These are phyloP conservation scores for Linderina pennispora DNA, from an alignment of 192 early-diverging fungal species.

Conservation along the genomic window DNA sequence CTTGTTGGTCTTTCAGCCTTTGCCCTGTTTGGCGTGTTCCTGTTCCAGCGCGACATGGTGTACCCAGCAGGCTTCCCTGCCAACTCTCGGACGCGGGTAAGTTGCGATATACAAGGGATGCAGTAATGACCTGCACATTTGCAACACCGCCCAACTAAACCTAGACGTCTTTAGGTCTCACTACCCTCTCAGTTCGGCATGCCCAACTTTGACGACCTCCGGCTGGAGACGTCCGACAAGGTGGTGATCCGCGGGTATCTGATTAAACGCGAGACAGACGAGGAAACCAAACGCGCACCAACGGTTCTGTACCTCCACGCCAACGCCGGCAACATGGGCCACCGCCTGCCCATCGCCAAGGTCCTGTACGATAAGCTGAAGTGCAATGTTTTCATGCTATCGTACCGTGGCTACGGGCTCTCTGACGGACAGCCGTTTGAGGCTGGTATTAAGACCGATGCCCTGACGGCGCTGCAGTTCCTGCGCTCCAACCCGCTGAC, in stretches of 20 bases:
- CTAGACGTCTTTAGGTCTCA: constrained; percentile 43
- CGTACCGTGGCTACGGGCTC: constrained; percentile 94
- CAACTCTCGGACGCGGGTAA: constrained; percentile 38
- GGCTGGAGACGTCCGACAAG: constrained; percentile 71
- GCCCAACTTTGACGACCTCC: constrained; percentile 63
- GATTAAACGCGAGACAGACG: constrained; percentile 56
- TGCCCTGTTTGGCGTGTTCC: constrained; percentile 46
- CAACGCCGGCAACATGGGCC: constrained; percentile 99
- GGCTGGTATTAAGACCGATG: constrained; percentile 82
- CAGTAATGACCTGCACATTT: too few relatives aligned
- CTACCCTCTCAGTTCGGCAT: constrained; percentile 65
- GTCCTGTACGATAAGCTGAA: constrained; percentile 56
- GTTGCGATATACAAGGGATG: too few relatives aligned
- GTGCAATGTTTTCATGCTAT: constrained; percentile 93
- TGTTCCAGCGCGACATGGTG: constrained; percentile 73
- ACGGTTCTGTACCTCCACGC: constrained; percentile 92
- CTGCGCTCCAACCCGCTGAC: constrained; percentile 69
- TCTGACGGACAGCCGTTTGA: constrained; percentile 85
- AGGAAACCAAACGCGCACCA: constrained; percentile 50
- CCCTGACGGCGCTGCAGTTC: constrained; percentile 81
- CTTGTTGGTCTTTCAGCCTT: constrained; percentile 12
- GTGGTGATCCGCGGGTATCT: constrained; percentile 75
- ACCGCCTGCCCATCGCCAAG: constrained; percentile 87
- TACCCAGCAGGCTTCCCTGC: constrained; percentile 61
- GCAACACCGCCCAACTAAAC: background rate